Base-by-base conservation (phyloP, 805 yeast species). In the Tetrapisispora nanseiensis region DNA sequence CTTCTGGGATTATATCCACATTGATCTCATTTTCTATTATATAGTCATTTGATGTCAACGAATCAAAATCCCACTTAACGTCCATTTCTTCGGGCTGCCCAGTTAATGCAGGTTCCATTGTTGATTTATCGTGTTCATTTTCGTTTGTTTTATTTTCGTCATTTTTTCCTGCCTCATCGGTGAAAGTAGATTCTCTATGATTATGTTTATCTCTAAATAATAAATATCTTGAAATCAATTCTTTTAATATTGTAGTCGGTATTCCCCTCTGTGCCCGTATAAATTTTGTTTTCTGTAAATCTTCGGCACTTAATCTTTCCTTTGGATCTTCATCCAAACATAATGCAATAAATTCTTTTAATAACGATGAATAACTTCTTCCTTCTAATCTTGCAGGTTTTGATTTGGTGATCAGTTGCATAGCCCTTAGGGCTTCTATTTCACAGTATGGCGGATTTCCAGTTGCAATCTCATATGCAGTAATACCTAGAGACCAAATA, bases 401-500 rank as follows among this genome's bases (percentile, higher is more conserved):
- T 51, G 85, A 86, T 50, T 87, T 85, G 1, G 96, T 85, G 39
- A 92, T 87, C 62, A 92, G 67, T 56, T 86, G 89, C 87, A 92
- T 84, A 1, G 97, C 98, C 65, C 95, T 74, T 67, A 83, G 70
- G 0, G 96, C 96, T 55, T 90, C 98, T 51, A 85, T 84, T 47
- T 92, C 97, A 54, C 95, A 80, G 57, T 89, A 89, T 0, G 99
- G 99, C 5, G 99, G 99, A 52, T 86, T 86, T 0, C 98, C 97
- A 0, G 97, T 89, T 9, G 95, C 94, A 49, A 90, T 81, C 62
- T 92, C 99, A 64, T 80, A 92, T 8, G 87, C 70, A 0, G 98
- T 90, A 46, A 92, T 86, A 13, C 99, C 99, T 37, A 90, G 62
- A 0, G 97, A 89, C 99, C 99, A 92, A 7, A 92, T 85, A 62